Conservation (phyloP, 2,329 filamentous ascomycete genomes). For the Neurospora sp. region DNA sequence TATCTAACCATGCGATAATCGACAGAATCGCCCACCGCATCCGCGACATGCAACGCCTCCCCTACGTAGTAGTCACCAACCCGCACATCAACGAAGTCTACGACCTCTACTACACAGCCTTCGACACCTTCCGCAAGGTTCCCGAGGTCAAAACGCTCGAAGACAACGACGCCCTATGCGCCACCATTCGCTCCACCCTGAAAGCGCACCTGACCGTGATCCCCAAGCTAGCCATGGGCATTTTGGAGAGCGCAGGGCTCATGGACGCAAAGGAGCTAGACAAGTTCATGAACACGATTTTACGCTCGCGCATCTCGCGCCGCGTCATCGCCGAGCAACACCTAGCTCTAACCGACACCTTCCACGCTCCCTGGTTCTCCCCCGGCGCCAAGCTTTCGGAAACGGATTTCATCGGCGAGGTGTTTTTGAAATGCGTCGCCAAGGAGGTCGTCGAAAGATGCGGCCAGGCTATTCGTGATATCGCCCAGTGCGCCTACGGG, state of each 20-base stretch:
- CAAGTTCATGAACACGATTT: constrained; percentile 86
- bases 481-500: constrained; percentile 68
- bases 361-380: constrained; percentile 82
- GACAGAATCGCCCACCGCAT: constrained; percentile 79
- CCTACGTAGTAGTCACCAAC: constrained; percentile 94
- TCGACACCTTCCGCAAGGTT: constrained; percentile 78
- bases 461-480: constrained; percentile 61
- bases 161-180: constrained; percentile 83
- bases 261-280: constrained; percentile 77
- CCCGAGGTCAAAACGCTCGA: constrained; percentile 75
- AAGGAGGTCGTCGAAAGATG: constrained; percentile 81
- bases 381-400: constrained; percentile 63
- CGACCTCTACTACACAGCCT: constrained; percentile 93
- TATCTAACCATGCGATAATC: not conserved
- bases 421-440: constrained; percentile 87
- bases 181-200: constrained; percentile 67
- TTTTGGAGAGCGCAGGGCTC: constrained; percentile 77
- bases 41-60: constrained; percentile 92
- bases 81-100: constrained; percentile 90
- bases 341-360: constrained; percentile 87
- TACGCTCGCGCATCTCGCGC: constrained; percentile 85
- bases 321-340: constrained; percentile 97
- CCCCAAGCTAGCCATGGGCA: constrained; percentile 86
- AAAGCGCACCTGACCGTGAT: constrained; percentile 88
- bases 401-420: constrained; percentile 85